These are phyloP conservation scores for Fusarium sp. DNA, from an alignment of 2,329 filamentous ascomycete species.

Conservation along the genomic window DNA sequence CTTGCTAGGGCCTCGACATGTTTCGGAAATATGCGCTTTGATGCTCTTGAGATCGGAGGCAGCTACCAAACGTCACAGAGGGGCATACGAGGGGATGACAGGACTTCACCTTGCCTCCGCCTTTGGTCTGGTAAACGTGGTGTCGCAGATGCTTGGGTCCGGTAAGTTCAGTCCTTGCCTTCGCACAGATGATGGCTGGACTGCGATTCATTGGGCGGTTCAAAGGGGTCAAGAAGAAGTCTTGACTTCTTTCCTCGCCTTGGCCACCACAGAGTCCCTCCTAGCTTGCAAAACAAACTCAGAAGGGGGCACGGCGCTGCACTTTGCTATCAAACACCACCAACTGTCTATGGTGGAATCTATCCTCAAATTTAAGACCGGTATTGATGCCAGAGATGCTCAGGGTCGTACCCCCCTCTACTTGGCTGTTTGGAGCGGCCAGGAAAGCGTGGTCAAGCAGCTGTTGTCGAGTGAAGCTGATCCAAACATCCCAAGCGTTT, in stretches of 20 bases:
- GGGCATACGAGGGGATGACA: background rate
- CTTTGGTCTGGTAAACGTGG: background rate
- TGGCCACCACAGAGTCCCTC: background rate
- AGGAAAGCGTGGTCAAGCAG: background rate
- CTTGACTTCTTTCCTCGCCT: no score
- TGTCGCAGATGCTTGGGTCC: background rate
- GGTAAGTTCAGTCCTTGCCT: background rate
- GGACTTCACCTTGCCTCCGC: background rate
- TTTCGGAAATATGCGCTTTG: background rate
- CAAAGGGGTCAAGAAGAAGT: background rate
- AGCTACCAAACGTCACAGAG: no score
- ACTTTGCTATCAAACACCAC: background rate
- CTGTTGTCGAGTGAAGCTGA: background rate
- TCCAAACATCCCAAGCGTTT: background rate
- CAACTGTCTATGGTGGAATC: no score
- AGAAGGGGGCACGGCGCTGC: background rate
- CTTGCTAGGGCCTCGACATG: background rate
- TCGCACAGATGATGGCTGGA: background rate
- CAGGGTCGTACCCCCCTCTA: background rate
- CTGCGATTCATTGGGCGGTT: background rate
- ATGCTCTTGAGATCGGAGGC: background rate
- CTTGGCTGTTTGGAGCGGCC: background rate
- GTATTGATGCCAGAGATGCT: background rate
- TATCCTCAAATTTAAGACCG: background rate
- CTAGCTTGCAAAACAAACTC: background rate